These are phyloP conservation scores for Quillaja saponaria DNA, from an alignment of 306 rosid species.

Conservation along the genomic window DNA sequence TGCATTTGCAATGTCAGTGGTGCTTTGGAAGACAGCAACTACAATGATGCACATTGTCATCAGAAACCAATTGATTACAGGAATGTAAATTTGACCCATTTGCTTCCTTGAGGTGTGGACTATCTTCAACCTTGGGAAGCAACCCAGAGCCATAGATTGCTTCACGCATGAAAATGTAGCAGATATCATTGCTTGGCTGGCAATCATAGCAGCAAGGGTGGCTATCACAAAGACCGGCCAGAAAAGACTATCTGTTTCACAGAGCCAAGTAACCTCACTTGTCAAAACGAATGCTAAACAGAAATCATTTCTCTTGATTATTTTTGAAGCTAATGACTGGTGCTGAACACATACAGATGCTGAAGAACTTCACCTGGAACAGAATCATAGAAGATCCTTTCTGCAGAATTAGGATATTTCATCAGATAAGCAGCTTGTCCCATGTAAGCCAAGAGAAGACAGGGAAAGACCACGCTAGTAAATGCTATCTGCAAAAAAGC, in stretches of 20 bases:
- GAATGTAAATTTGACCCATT: slow-evolving; percentile 96
- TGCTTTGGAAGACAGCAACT: slow-evolving; percentile 75
- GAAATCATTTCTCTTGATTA: slow-evolving; percentile 18
- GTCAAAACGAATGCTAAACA: slow-evolving; percentile 17
- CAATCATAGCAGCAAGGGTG: slow-evolving; percentile 96
- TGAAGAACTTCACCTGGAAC: slow-evolving; percentile 74
- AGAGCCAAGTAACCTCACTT: slow-evolving; percentile 23
- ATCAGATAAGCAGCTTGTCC: slow-evolving; percentile 94
- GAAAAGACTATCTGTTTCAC: slow-evolving; percentile 72
- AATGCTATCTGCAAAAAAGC: slow-evolving; percentile 71
- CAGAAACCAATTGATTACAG: slow-evolving; percentile 83
- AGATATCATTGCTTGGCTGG: slow-evolving; percentile 99
- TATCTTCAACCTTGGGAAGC: slow-evolving; percentile 97
- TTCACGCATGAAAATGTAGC: slow-evolving; percentile 97
- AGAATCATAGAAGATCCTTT: slow-evolving; percentile 69
- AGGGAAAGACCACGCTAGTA: slow-evolving; percentile 84
- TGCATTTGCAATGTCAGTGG: slow-evolving; percentile 94
- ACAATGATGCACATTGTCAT: slow-evolving; percentile 91
- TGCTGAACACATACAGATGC: background rate
- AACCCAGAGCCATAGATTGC: slow-evolving; percentile 98
- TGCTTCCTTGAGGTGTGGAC: slow-evolving; percentile 81
- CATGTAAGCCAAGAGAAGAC: slow-evolving; percentile 92
- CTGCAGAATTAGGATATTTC: slow-evolving; percentile 49
- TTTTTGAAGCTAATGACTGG: slow-evolving; percentile 5
- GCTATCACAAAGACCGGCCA: slow-evolving; percentile 95